Percentiles rank a stretch among this genome's conserved stretches.
phyloP scores from a whole-genome alignment of 352 stramenopile species.

The Salisapilia sapeloensis region DNA sequence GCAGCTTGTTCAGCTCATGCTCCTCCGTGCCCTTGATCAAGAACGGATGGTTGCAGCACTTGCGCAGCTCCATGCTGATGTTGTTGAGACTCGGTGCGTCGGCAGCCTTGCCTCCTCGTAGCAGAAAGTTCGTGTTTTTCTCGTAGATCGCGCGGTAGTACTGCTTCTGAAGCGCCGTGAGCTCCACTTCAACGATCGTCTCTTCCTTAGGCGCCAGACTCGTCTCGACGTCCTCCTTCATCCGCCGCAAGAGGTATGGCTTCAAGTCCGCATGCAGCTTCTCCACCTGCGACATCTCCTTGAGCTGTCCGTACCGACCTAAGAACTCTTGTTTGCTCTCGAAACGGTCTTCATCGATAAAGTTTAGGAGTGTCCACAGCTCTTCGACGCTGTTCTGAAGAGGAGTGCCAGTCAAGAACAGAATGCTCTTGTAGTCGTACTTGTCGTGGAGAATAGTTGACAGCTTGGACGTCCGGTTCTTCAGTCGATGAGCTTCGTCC shows the following conservation, averaged over 20 bases:
- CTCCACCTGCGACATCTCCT: constrained; percentile 70
- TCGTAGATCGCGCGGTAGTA: constrained; percentile 88
- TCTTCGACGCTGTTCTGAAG: constrained; percentile 85
- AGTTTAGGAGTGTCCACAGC: constrained; percentile 98
- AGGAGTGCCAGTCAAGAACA: constrained; percentile 84
- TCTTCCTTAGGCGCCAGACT: constrained; percentile 79
- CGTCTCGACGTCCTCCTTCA: constrained; percentile 85
- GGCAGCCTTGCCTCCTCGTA: constrained; percentile 43
- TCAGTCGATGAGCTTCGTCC: constrained; percentile 98
- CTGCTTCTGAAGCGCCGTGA: constrained; percentile 82
- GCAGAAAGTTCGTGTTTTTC: constrained; percentile 84
- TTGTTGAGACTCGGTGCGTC: constrained; percentile 81
- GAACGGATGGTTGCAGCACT: constrained; percentile 91
- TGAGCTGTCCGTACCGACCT: constrained; percentile 89
- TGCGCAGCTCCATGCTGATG: constrained; percentile 88
- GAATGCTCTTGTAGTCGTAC: constrained; percentile 64
- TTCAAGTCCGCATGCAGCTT: constrained; percentile 78
- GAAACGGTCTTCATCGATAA: constrained; percentile 93
- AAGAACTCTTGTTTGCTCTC: constrained; percentile 87
- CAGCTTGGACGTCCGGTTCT: constrained; percentile 96
- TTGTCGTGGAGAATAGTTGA: constrained; percentile 63
- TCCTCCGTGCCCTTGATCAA: constrained; percentile 83
- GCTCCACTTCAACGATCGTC: constrained; percentile 83
- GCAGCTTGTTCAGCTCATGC: constrained; percentile 42
- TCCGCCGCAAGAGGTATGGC: constrained; percentile 66